These are phyloP conservation scores for Hypoxylon sp. DNA, from an alignment of 2,329 filamentous ascomycete species.

Conservation along the genomic window DNA sequence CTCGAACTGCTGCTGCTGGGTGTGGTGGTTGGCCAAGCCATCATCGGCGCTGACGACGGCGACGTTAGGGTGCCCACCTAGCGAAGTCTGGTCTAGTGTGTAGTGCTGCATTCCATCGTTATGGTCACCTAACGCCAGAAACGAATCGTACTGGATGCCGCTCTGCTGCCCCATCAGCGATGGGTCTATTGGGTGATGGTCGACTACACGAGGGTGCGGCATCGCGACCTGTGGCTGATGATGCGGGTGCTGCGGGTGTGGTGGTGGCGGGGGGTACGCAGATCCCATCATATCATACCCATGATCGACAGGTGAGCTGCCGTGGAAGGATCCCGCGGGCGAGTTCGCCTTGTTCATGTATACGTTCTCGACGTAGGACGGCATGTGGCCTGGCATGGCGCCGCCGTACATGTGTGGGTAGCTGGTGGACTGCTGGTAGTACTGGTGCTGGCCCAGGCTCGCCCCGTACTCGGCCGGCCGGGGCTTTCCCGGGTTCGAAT, in stretches of 20 bases:
- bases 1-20: conserved; percentile 32
- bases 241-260: conserved; percentile 12
- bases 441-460: conserved; percentile 51
- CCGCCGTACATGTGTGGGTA: conserved; percentile 43
- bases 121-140: conserved; percentile 44
- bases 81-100: conserved; percentile 36
- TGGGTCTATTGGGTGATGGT: conserved; percentile 43
- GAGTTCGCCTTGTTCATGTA: conserved; percentile 49
- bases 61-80: conserved; percentile 17
- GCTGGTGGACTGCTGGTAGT: conserved; percentile 57
- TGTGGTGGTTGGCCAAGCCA: background rate
- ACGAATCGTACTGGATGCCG: conserved; percentile 41
- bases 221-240: conserved; percentile 26
- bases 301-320: conserved; percentile 42
- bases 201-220: conserved; percentile 25
- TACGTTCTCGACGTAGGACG: conserved; percentile 44
- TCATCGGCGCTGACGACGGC: conserved; percentile 1
- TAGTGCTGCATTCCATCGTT: conserved; percentile 40
- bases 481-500: conserved; percentile 56
- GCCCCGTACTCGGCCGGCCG: conserved; percentile 58
- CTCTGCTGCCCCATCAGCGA: conserved; percentile 40
- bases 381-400: conserved; percentile 20
- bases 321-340: conserved; percentile 42
- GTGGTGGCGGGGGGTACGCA: conserved; percentile 48
- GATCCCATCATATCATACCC: conserved; percentile 55